Percentiles rank a stretch among this genome's conserved stretches.
phyloP scores from a whole-genome alignment of 2,329 filamentous ascomycete species.

The Arthrinium phaeospermum region DNA sequence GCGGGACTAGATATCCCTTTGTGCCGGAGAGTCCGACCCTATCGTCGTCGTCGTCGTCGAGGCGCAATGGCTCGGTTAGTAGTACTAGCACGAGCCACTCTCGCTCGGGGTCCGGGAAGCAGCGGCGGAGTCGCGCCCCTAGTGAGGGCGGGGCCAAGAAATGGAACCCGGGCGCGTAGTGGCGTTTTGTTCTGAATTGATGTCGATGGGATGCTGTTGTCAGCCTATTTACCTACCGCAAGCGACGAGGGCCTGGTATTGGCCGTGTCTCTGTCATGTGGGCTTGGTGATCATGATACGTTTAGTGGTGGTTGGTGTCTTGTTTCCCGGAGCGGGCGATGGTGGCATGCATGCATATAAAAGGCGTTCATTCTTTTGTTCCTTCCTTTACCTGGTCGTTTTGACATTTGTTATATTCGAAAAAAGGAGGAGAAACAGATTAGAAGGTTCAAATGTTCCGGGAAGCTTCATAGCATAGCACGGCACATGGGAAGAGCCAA shows the following conservation, averaged over 20 bases:
- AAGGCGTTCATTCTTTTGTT: constrained; percentile 4
- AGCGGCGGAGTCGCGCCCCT: constrained; percentile 22
- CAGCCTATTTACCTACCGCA: background rate
- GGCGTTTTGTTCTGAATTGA: constrained; percentile 14
- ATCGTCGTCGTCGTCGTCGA: background rate
- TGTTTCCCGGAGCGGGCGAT: background rate
- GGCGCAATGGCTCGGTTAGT: constrained; percentile 13
- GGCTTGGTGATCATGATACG: background rate
- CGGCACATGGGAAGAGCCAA: background rate
- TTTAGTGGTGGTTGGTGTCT: background rate
- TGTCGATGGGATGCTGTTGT: background rate
- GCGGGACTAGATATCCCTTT: constrained; percentile 19
- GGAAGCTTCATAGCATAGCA: background rate
- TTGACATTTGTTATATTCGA: background rate
- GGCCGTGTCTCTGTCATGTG: background rate
- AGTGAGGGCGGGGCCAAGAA: constrained; percentile 22
- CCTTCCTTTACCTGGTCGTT: background rate
- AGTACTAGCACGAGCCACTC: constrained; percentile 18
- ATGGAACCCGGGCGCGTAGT: constrained; percentile 21
- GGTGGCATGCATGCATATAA: constrained; percentile 4
- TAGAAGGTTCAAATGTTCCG: background rate
- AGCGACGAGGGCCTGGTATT: background rate
- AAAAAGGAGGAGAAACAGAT: background rate
- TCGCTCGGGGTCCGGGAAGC: constrained; percentile 20
- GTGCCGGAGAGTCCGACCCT: constrained; percentile 13